These are phyloP conservation scores for Torrubiellomyces zombiae DNA, from an alignment of 2,329 filamentous ascomycete species.

Conservation along the genomic window DNA sequence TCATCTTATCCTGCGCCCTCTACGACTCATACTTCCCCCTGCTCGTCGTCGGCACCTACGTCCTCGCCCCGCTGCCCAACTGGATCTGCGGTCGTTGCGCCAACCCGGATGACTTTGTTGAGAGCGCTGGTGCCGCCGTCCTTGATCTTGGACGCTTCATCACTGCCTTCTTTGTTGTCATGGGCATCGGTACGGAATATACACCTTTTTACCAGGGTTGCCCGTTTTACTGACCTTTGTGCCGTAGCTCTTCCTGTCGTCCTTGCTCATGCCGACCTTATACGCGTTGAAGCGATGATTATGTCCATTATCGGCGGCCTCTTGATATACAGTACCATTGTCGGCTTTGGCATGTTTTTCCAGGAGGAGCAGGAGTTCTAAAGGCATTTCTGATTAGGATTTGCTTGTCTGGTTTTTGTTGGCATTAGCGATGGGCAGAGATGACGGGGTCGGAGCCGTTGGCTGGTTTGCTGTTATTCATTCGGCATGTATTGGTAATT, in stretches of 20 bases:
- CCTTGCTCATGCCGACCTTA: slow-evolving; percentile 73
- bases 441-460: no score
- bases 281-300: slow-evolving; percentile 69
- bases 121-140: slow-evolving; percentile 67
- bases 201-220: neutral
- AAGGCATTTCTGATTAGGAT: slow-evolving; percentile 9
- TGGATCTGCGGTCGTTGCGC: slow-evolving; percentile 83
- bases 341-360: slow-evolving; percentile 97
- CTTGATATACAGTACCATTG: slow-evolving; percentile 94
- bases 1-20: slow-evolving; percentile 92
- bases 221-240: slow-evolving; percentile 5
- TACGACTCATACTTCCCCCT: slow-evolving; percentile 91
- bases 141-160: slow-evolving; percentile 87
- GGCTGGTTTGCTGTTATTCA: no score
- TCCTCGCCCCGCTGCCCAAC: slow-evolving; percentile 86
- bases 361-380: slow-evolving; percentile 94
- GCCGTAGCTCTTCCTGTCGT: slow-evolving; percentile 64
- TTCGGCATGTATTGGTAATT: no score
- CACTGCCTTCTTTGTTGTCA: slow-evolving; percentile 89
- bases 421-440: no score
- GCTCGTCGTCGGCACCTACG: slow-evolving; percentile 88
- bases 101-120: slow-evolving; percentile 89
- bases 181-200: slow-evolving; percentile 84
- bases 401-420: no score
- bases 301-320: slow-evolving; percentile 91